Evolutionary conservation across 2,329 filamentous ascomycete species (phyloP), one percentile per base, ranked within the genome.

Genomic region (Fusarium nematophilum): DNA sequence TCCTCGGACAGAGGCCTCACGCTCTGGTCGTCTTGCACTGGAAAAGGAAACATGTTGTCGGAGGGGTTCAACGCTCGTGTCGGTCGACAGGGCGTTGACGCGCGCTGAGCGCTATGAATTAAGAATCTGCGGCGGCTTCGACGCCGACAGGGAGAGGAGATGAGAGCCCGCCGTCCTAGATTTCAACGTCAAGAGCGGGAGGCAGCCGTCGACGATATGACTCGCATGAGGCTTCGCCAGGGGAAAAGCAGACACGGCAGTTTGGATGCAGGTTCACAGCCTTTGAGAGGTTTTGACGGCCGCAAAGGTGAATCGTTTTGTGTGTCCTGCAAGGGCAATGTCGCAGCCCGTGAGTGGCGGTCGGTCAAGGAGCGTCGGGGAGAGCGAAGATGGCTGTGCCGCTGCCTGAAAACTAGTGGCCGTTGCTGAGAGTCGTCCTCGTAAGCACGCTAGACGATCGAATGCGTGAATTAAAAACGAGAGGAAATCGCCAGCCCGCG

Each of bases 1-100:
- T 77, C 75, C 7, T 77, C 75, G 27, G 72, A 57, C 47, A 78
- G 54, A n/a, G 73, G 70, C 42, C 73, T 72, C 53, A 75, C 66
- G 54, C 65, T 69, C 56, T 69, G 65, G 43, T 78, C 75, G 30
- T 78, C 75, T 44, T 69, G 67, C 37, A 65, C 62, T 42, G 63
- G 69, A 57, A 71, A 75, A 11, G 71, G 70, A 53, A 76, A 75
- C 75, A 78, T 78, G 53, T 55, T 62, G 59, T 45, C 23, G 40
- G 49, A 34, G 40, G 40, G 52, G 40, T 34, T 37, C 34, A 44
- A 52, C 51, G 53, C 50, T 58, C 53, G 47, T 39, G 53, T 44
- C 53, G 38, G 53, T 47, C 40, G 46, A 59, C 53, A 42, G 39
- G 48, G 57, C 57, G 59, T 60, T 60, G 53, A 65, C 55, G 66